Base-by-base conservation (phyloP, 306 rosid genomes). In the Casuarina cunninghamiana region DNA sequence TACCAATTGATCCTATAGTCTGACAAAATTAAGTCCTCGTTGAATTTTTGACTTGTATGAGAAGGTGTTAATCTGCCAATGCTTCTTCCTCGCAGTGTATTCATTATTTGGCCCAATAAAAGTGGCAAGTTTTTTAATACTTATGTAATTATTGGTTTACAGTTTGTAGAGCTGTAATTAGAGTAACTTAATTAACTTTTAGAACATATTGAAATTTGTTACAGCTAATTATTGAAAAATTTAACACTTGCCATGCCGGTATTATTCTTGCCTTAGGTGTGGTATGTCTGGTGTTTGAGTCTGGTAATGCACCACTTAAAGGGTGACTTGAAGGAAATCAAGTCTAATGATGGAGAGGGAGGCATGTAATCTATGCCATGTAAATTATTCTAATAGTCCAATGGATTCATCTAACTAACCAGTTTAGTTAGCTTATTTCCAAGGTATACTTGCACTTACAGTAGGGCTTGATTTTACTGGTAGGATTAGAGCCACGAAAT, bases 261-360 rank as follows among this genome's bases (percentile, higher is more conserved):
- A 53, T 63, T 42, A 38, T 77, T 51, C 75, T 75, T 32, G 41
- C 63, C 46, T 71, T 53, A 53, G 55, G 82, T 19, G 50, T 37
- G 51, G 32, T 5, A 10, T 48, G 71, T 69, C 43, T 21, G 17
- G 10, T 4, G 10, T 78, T 58, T 21, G 6, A 9, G 35, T 69
- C 65, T 48, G 42, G 68, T 17, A 71, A 53, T 69, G 63, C 57
- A 42, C 62, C 17, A 5, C 45, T 19, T 69, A 70, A 75, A 51
- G 65, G 72, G 53, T 75, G 39, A 76, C 16, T 53, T 72, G 50
- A 50, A 54, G 73, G 78, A 75, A 71, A 77, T 73, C 69, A 42
- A 73, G 65, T 77, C 54, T 16, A 76, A 10, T 72, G 54, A 19
- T 63, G 57, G 26, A 37, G 81, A 38, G 75, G 32, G 50, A 53